These are phyloP conservation scores for Phytophthora melonis DNA, from an alignment of 352 stramenopile genomes.

Conservation along the genomic window DNA sequence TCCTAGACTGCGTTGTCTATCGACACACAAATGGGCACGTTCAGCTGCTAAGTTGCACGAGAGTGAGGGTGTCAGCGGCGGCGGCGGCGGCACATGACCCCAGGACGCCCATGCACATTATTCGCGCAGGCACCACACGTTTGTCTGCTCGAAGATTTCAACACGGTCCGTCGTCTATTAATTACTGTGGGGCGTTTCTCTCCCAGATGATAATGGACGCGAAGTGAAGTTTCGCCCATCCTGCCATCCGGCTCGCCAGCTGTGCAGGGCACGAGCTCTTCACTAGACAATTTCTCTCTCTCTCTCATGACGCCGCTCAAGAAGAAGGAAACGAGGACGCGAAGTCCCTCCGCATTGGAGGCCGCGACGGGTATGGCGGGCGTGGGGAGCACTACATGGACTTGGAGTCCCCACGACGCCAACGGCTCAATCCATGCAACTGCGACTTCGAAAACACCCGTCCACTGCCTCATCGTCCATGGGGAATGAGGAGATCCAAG, in stretches of 20 bases:
- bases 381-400: slow-evolving; percentile 32
- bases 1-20: too few species aligned
- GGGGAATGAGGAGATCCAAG: slow-evolving; percentile 21
- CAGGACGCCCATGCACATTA: too few species aligned
- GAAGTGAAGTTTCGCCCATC: slow-evolving; percentile 13
- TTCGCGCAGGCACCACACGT: not conserved
- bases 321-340: slow-evolving; percentile 1
- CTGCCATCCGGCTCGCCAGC: slow-evolving; percentile 13
- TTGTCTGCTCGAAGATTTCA: slow-evolving; percentile 35
- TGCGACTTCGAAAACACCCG: slow-evolving; percentile 43
- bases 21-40: too few species aligned
- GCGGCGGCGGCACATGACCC: too few species aligned
- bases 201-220: slow-evolving; percentile 33
- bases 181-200: slow-evolving; percentile 29
- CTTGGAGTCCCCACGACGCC: slow-evolving; percentile 32
- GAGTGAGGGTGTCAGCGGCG: too few species aligned
- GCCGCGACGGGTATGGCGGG: slow-evolving; percentile 21
- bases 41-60: too few species aligned
- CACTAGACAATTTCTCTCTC: slow-evolving; percentile 5
- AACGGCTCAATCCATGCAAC: slow-evolving; percentile 44
- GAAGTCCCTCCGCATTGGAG: slow-evolving; percentile 23
- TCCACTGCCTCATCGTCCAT: slow-evolving; percentile 21
- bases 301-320: slow-evolving; percentile 11
- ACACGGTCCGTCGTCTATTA: slow-evolving; percentile 14
- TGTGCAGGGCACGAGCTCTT: slow-evolving; percentile 1